Evolutionary conservation across 2,329 filamentous ascomycete species (phyloP), one percentile per base, ranked within the genome.

Genomic region (Gremmenia infestans): DNA sequence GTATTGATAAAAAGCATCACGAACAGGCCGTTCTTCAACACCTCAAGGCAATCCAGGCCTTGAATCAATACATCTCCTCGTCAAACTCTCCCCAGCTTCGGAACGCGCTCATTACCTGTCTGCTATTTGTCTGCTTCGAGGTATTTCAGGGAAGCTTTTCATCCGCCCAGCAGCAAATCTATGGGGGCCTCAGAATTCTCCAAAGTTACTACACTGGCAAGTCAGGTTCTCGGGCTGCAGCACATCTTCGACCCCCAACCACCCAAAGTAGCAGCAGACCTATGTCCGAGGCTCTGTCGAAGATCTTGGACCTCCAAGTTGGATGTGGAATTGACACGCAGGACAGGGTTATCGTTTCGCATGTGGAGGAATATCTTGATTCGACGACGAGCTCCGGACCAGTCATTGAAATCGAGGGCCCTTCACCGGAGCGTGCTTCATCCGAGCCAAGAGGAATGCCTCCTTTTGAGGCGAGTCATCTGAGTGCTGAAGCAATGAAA

Each of bases 11-110:
- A 55, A 69, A 67, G 14, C 83, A 86, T 63, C 83, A 81, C 77
- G 77, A 82, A 59, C 75, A 83, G 48, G 83, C 84, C 2, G 71
- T 86, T 42, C 75, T 75, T 49, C 75, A 85, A 55, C 86, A 87
- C 64, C 78, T 79, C 1, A 75, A 78, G 52, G 83, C 83, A 2
- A 76, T 80, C 60, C 76, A 76, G 17, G 74, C 78, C 5, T 74
- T 85, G 37, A 70, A 79, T 49, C 68, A 68, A 37, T 73, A 77
- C 17, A 72, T 72, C 15, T 73, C 74, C 4, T 70, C 74, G 42
- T 76, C 77, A 48, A 66, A 70, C 17, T 70, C 63, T n/a, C 65
- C 69, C 39, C 77, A 77, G 32, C 74, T 80, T 65, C 59, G 67
- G 25, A 65, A 60, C 36, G 62, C 65, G n/a, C 61, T 69, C 12